A percentile compares a stretch with the other conserved stretches of the same genome.
These are phyloP conservation scores for Luvunga scandens DNA, from an alignment of 345 rosid genomes.

Conservation along the genomic window DNA sequence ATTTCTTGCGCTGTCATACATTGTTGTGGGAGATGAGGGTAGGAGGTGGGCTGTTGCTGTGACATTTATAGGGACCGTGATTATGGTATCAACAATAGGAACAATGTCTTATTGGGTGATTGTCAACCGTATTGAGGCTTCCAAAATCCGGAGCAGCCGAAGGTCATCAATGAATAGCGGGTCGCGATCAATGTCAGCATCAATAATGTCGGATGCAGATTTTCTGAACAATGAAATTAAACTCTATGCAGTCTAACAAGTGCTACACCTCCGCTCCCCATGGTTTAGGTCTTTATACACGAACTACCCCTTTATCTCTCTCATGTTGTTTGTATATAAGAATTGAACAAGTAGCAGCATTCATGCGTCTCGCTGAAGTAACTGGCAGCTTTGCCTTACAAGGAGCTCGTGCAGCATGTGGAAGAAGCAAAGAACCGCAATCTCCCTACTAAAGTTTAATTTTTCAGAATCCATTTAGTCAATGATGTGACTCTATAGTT, in stretches of 20 bases:
- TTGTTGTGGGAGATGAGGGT: constrained; percentile 61
- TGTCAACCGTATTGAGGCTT: constrained; percentile 54
- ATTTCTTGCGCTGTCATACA: constrained; percentile 68
- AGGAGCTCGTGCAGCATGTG: constrained; percentile 10
- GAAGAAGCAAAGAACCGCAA: not conserved
- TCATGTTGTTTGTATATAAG: constrained; percentile 14
- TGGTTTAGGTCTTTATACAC: not conserved
- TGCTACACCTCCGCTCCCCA: not conserved
- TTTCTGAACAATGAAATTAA: constrained; percentile 53
- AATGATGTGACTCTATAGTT: not conserved
- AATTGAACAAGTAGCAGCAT: constrained; percentile 4
- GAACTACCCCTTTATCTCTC: not conserved
- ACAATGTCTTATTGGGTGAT: constrained; percentile 91
- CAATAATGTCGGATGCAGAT: constrained; percentile 63
- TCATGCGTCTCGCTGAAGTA: constrained; percentile 4
- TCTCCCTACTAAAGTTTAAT: not conserved
- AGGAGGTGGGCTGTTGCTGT: constrained; percentile 58
- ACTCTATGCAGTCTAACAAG: constrained; percentile 69
- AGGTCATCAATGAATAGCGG: constrained; percentile 42
- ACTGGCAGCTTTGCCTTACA: not conserved
- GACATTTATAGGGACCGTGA: constrained; percentile 62
- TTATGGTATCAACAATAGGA: constrained; percentile 80
- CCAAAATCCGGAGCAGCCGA: constrained; percentile 41
- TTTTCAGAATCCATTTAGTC: not conserved
- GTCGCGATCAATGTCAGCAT: constrained; percentile 53